A percentile compares a stretch with the other conserved stretches of the same genome.
Evolutionary conservation across 352 stramenopile species (phyloP).

Genomic region (Chrysophaeum taylorii): DNA sequence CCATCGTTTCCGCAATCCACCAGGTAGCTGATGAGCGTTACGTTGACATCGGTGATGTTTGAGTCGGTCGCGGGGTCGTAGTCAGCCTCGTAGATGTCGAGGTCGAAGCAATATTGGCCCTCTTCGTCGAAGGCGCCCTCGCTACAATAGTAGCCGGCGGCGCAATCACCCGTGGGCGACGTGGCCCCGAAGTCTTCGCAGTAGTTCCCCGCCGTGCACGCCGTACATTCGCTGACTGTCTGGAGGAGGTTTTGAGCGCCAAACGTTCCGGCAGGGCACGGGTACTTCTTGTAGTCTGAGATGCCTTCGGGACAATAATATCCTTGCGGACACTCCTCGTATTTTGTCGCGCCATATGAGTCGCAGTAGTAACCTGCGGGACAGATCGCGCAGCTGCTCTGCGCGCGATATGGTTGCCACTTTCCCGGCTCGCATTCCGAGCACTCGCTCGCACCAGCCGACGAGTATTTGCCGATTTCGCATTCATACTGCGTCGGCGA

Average conservation of each 20-base stretch:
- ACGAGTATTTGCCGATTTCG: conserved; percentile 59
- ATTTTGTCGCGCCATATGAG: conserved; percentile 26
- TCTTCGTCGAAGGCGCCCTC: neutral
- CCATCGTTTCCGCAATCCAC: conserved; percentile 10
- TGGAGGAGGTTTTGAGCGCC: conserved; percentile 11
- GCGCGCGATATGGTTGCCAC: conserved; percentile 61
- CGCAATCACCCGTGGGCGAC: conserved; percentile 55
- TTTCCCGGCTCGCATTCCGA: conserved; percentile 62
- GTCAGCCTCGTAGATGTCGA: neutral
- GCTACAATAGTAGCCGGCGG: conserved; percentile 70
- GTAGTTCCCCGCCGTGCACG: conserved; percentile 14
- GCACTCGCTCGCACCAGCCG: conserved; percentile 15
- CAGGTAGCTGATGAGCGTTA: neutral
- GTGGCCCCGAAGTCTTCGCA: conserved; percentile 28
- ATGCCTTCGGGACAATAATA: conserved; percentile 61
- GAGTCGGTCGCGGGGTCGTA: neutral
- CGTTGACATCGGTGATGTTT: neutral
- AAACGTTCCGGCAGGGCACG: conserved; percentile 50
- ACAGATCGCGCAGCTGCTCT: conserved; percentile 36
- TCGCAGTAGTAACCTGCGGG: conserved; percentile 48
- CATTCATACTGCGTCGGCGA: conserved; percentile 40
- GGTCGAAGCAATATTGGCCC: neutral
- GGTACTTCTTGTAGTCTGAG: conserved; percentile 43
- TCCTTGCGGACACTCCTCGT: conserved; percentile 25
- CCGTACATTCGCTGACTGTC: conserved; percentile 3